These are phyloP conservation scores for Usnea hakonensis DNA, from an alignment of 495 filamentous ascomycete genomes.

Conservation along the genomic window DNA sequence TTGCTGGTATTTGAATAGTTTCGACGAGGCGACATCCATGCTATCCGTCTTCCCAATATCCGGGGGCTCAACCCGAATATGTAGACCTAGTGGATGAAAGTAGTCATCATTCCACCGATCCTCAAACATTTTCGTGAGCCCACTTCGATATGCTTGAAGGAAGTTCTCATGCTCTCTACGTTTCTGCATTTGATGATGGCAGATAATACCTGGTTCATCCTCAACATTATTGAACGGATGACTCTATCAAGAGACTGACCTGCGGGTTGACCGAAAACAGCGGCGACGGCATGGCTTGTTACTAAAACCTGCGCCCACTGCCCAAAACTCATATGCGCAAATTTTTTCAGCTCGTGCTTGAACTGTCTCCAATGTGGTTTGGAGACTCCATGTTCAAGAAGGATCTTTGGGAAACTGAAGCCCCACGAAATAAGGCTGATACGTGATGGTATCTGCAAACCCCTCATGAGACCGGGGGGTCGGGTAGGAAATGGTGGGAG, in stretches of 20 bases:
- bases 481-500: neutral
- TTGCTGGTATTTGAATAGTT: conserved; percentile 9
- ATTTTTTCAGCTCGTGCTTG: neutral
- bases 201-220: neutral
- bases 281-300: neutral
- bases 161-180: conserved; percentile 8
- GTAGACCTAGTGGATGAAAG: conserved; percentile 7
- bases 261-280: neutral
- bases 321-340: neutral
- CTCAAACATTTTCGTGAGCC: neutral
- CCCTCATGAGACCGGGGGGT: neutral
- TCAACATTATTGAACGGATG: neutral
- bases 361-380: conserved; percentile 1
- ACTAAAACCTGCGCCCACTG: neutral
- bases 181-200: neutral
- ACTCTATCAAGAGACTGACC: neutral
- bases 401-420: conserved; percentile 4
- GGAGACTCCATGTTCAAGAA: neutral
- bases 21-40: conserved; percentile 14
- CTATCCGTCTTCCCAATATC: neutral
- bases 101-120: conserved; percentile 6
- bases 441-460: conserved; percentile 15
- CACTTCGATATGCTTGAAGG: neutral
- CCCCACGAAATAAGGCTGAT: conserved; percentile 6
- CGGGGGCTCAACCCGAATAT: conserved; percentile 3